These are phyloP conservation scores for Musa beccarii DNA, from an alignment of 176 grass and related monocot genomes.

Conservation along the genomic window DNA sequence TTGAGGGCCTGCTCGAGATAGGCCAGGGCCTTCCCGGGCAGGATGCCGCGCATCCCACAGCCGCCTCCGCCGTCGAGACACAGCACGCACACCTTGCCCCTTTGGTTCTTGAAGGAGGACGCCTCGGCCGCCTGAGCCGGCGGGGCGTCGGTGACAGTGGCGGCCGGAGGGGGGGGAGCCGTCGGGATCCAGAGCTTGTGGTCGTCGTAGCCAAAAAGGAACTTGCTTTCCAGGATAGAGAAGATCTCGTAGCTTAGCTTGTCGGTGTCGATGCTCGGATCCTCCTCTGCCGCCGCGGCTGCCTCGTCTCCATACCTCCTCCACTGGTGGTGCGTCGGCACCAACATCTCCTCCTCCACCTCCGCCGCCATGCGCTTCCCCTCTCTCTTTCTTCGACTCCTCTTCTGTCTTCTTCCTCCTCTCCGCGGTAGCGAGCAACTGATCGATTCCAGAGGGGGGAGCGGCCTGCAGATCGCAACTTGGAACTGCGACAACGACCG, in stretches of 20 bases:
- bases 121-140: neutral
- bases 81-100: constrained; percentile 83
- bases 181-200: constrained; percentile 25
- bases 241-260: constrained; percentile 99
- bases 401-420: neutral
- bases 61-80: constrained; percentile 72
- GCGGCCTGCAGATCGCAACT: neutral
- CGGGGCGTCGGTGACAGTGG: constrained; percentile 13
- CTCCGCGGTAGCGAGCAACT: neutral
- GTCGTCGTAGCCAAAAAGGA: constrained; percentile 91
- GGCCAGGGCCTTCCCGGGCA: constrained; percentile 62
- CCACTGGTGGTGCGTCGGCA: neutral
- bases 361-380: neutral
- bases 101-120: constrained; percentile 46
- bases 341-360: constrained; percentile 7
- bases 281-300: constrained; percentile 53
- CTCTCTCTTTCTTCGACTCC: neutral
- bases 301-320: constrained; percentile 16
- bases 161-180: constrained; percentile 33
- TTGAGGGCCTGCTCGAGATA: constrained; percentile 72
- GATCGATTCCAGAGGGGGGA: neutral
- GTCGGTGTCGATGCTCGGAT: constrained; percentile 44
- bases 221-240: constrained; percentile 99
- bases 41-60: constrained; percentile 46
- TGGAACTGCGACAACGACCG: neutral